These are phyloP conservation scores for Botryobasidium botryosum DNA, from an alignment of 768 basidiomycete species.

Conservation along the genomic window DNA sequence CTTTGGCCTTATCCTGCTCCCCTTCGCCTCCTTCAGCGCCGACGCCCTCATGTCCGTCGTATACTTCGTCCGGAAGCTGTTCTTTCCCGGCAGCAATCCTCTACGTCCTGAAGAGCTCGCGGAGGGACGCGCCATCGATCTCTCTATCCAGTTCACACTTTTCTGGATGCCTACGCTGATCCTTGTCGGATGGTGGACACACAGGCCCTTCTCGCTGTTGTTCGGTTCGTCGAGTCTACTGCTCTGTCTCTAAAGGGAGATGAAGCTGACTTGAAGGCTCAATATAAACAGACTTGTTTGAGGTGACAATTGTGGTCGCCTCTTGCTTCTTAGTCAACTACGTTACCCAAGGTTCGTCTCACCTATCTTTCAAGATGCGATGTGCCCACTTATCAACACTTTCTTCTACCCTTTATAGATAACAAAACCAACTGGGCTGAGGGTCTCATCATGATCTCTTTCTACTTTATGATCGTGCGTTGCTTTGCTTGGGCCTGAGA, in stretches of 20 bases:
- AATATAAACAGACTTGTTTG: not conserved
- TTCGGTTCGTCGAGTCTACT: slow-evolving; percentile 41
- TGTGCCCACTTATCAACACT: not conserved
- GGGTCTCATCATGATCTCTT: slow-evolving; percentile 2
- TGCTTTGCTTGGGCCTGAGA: too few relatives aligned
- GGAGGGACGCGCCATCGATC: slow-evolving; percentile 52
- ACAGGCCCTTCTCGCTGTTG: slow-evolving; percentile 41
- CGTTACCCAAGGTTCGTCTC: slow-evolving; percentile 1
- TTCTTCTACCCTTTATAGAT: too few relatives aligned
- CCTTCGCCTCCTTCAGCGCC: slow-evolving; percentile 55
- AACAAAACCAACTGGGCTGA: slow-evolving; percentile 5
- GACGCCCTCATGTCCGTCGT: slow-evolving; percentile 45
- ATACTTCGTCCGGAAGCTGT: slow-evolving; percentile 34
- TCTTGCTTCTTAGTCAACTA: slow-evolving; percentile 9
- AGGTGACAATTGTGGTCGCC: not conserved
- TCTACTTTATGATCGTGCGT: slow-evolving; percentile 6
- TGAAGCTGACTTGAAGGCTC: too few relatives aligned
- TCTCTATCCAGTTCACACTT: slow-evolving; percentile 59
- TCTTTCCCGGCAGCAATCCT: slow-evolving; percentile 23
- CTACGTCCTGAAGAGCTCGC: slow-evolving; percentile 40
- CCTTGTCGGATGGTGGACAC: slow-evolving; percentile 48
- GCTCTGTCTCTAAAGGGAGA: too few relatives aligned
- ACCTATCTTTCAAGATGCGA: too few relatives aligned
- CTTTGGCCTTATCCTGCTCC: slow-evolving; percentile 59
- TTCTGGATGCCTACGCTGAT: slow-evolving; percentile 68